These are phyloP conservation scores for Psilocybe sp. DNA, from an alignment of 768 basidiomycete genomes.

Conservation along the genomic window DNA sequence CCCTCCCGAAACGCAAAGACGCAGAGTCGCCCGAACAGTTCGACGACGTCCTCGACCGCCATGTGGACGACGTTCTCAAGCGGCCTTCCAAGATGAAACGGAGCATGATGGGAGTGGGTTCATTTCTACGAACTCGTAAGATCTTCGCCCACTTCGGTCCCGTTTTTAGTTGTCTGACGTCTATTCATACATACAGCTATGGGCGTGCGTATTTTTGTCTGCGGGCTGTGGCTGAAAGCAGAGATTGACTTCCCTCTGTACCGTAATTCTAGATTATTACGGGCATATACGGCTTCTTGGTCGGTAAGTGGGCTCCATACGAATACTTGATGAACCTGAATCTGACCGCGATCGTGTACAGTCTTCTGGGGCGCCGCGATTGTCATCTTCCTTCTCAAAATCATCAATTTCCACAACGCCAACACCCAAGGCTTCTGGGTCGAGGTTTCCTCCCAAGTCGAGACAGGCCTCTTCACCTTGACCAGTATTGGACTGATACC, in stretches of 20 bases:
- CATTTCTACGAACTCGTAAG: constrained; percentile 81
- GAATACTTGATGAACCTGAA: background rate
- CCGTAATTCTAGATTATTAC: constrained; percentile 45
- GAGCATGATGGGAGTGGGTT: constrained; percentile 70
- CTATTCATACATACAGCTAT: constrained; percentile 43
- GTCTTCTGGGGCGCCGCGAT: constrained; percentile 89
- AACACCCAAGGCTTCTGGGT: constrained; percentile 80
- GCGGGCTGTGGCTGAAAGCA: background rate
- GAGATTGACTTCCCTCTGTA: constrained; percentile 2
- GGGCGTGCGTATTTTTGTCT: constrained; percentile 45
- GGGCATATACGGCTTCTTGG: constrained; percentile 75
- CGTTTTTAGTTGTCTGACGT: background rate
- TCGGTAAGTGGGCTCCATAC: constrained; percentile 40
- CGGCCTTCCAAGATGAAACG: constrained; percentile 58
- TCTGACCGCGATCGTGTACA: constrained; percentile 14
- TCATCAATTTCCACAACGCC: constrained; percentile 69
- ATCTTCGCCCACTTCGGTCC: constrained; percentile 7
- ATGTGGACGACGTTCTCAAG: constrained; percentile 74
- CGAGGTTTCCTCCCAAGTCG: constrained; percentile 73
- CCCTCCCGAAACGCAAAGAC: constrained; percentile 28
- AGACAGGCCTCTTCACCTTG: constrained; percentile 77
- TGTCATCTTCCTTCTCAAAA: constrained; percentile 64
- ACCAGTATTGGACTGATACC: constrained; percentile 83
- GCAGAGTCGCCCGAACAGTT: constrained; percentile 30
- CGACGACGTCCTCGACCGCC: constrained; percentile 60